Evolutionary conservation across 129 eudicot species (phyloP), one percentile per base, ranked within the genome.

Genomic region (Flaveria brownii): DNA sequence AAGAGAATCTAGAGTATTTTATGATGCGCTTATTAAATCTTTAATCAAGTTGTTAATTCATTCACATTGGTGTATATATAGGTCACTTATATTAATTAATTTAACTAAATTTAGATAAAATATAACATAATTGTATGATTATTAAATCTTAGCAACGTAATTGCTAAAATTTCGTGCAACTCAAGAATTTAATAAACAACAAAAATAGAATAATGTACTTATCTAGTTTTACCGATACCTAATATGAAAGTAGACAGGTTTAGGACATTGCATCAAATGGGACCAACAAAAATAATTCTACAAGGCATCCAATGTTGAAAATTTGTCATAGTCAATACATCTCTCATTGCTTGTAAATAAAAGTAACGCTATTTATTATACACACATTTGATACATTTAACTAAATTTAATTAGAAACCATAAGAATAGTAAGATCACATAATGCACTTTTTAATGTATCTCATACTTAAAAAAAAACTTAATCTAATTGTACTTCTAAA

Each of bases 231-330:
- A 47, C 12, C 1, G 5, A 36, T 9, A 45, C 65, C 28, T 59
- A 25, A 23, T 23, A 23, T 23, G 18, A 61, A 61, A 61, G 39
- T 61, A 25, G 15, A 13, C 41, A 61, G 5, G 67, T 61, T 62
- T 26, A 12, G 68, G 18, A 62, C 6, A 28, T 62, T 62, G 0
- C 43, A 62, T 62, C 43, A 62, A 62, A 62, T 62, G 68, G 68
- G 68, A 28, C 68, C 68, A 62, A 62, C 43, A 62, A 26, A 26
- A 62, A 26, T 62, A 16, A 62, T 62, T 62, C 43, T 28, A 54
- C 13, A 14, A 2, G 22, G 45, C 43, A 62, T 62, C 68, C 68
- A 62, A 62, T 62, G 68, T 62, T 13, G 43, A 62, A 28, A 62
- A 26, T 20, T 13, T 62, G 68, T 5, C 20, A 62, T 14, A 62